Evolutionary conservation across 306 rosid species (phyloP), one percentile per base, ranked within the genome.

Genomic region (Pyrus betulifolia): DNA sequence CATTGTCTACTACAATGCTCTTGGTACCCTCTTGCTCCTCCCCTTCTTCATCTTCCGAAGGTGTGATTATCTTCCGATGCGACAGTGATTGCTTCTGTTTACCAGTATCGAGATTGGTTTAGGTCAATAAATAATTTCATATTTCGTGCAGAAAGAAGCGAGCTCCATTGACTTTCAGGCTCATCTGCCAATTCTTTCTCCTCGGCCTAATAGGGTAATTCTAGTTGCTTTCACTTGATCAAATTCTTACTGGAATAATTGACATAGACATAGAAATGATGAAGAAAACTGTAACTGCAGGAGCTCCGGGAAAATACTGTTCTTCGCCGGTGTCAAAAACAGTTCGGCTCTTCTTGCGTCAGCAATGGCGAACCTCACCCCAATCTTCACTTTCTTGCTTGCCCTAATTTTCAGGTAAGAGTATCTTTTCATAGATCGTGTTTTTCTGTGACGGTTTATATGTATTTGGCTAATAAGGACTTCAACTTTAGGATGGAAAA

Each of bases 291-390:
- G 54, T 23, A 3, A 10, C 15, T 74, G 79, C 85, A 82, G 88
- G 86, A 79, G 74, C 68, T 44, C 79, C 27, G 88, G 83, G 12
- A 76, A 85, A 59, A 75, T 78, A 3, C 22, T 82, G 82, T 72
- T 70, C 18, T 54, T 76, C 40, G 31, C 79, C 8, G 89, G 86
- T 28, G 76, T 85, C 58, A 76, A 82, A 44, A 82, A 35, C 44
- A 85, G 86, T 57, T 85, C 89, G 51, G 82, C 86, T 38, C 74
- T 74, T 64, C 84, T 85, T 82, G 69, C 83, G 5, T 69, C 84
- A 19, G 86, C 89, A 3, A 21, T 85, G 78, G 78, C 76, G 5
- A 85, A 82, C 67, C 89, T 85, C 21, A 77, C 84, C 21, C 89
- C 86, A 23, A 78, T 77, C 38, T 79, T 85, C 64, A 82, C 89